Evolutionary conservation across 2,329 filamentous ascomycete species (phyloP).

Genomic region (Arthrobotrys sinensis): DNA sequence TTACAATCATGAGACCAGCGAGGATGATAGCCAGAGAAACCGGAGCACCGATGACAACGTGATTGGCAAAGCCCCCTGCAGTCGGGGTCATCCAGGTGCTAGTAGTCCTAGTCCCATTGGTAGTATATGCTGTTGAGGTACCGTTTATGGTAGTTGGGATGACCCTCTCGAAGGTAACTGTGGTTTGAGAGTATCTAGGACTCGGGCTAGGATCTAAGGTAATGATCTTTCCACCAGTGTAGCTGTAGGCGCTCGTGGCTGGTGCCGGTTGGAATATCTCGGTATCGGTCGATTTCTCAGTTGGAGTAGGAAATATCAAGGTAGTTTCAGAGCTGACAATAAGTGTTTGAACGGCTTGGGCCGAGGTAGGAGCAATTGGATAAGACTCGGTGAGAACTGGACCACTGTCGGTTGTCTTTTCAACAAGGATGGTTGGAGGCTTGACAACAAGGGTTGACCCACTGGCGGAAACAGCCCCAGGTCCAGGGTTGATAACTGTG

Average conservation of each 20-base stretch:
- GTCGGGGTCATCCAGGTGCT: conserved; percentile 45
- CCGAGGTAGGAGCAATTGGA: conserved; percentile 22
- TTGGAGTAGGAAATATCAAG: conserved; percentile 43
- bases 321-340: conserved; percentile 40
- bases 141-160: conserved; percentile 43
- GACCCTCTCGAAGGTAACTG: conserved; percentile 34
- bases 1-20: conserved; percentile 27
- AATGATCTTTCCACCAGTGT: conserved; percentile 44
- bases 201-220: conserved; percentile 44
- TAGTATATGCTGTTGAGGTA: conserved; percentile 17
- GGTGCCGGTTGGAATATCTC: background rate
- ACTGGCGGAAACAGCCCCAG: background rate
- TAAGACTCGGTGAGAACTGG: conserved; percentile 49
- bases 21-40: conserved; percentile 30
- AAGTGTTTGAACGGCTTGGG: conserved; percentile 1
- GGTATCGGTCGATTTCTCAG: background rate
- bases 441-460: background rate
- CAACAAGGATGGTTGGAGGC: conserved; percentile 32
- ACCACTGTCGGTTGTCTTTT: conserved; percentile 48
- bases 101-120: conserved; percentile 45
- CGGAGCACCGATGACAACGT: conserved; percentile 3
- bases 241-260: background rate
- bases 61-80: conserved; percentile 18
- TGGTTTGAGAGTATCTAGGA: conserved; percentile 27
- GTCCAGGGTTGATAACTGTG: conserved; percentile 46